Conservation (phyloP, 208 protist genomes). For the Trichomonas gallinae region DNA sequence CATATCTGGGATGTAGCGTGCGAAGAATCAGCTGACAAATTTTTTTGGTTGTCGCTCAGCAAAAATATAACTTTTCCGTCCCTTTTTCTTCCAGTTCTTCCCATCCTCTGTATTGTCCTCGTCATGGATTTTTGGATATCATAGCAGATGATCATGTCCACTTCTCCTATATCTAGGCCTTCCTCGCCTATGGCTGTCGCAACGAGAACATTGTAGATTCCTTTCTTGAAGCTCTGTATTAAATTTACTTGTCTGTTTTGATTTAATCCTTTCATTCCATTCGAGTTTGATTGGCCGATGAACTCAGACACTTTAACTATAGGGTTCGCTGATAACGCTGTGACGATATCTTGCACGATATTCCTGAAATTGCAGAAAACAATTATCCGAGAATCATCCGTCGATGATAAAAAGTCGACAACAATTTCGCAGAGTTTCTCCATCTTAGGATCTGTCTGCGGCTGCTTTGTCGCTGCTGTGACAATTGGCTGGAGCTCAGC, state of each 20-base stretch:
- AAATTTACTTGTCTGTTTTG: background rate
- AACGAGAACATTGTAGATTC: slow-evolving; percentile 38
- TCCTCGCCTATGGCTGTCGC: slow-evolving; percentile 45
- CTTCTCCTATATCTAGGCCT: slow-evolving; percentile 47
- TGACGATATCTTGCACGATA: background rate
- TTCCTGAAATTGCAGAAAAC: background rate
- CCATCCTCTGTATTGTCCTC: slow-evolving; percentile 40
- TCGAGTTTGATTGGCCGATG: background rate
- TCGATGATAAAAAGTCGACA: background rate
- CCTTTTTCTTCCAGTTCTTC: slow-evolving; percentile 40
- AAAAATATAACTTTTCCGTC: slow-evolving; percentile 9
- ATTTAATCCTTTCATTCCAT: background rate
- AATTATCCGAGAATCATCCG: background rate
- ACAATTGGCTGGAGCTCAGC: background rate
- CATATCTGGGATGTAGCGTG: background rate
- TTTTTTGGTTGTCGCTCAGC: background rate
- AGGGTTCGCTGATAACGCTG: background rate
- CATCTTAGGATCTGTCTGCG: background rate
- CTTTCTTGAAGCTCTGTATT: slow-evolving; percentile 28
- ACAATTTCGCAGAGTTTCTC: background rate
- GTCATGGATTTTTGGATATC: slow-evolving; percentile 29
- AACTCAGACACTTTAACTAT: background rate
- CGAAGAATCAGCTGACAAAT: background rate
- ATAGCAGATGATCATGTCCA: slow-evolving; percentile 45
- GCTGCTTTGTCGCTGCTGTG: background rate